Evolutionary conservation across 306 rosid species (phyloP).

Genomic region (Lathyrus tuberosus): DNA sequence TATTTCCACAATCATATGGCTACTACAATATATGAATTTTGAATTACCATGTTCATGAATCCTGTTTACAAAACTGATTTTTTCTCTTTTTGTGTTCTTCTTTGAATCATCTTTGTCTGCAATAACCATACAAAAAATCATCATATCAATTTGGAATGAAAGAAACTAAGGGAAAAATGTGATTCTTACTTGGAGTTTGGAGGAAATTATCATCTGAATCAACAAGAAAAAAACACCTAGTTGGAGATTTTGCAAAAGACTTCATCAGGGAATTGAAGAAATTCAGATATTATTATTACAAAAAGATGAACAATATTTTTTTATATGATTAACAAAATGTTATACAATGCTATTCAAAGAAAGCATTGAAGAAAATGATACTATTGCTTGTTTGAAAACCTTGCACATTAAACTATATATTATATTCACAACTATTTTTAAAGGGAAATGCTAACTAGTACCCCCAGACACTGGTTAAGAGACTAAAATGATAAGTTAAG

Average conservation of each 20-base stretch:
- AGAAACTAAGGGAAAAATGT: constrained; percentile 27
- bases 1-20: too few relatives aligned
- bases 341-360: not conserved
- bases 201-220: constrained; percentile 38
- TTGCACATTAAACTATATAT: not conserved
- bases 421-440: not conserved
- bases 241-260: constrained; percentile 30
- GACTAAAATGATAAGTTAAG: too few relatives aligned
- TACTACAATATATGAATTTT: not conserved
- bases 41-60: constrained; percentile 70
- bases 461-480: too few relatives aligned
- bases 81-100: constrained; percentile 41
- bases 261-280: constrained; percentile 44
- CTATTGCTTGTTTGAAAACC: not conserved
- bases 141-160: not conserved
- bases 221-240: constrained; percentile 36
- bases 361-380: constrained; percentile 1
- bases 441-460: too few relatives aligned
- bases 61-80: constrained; percentile 51
- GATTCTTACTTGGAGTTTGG: constrained; percentile 47
- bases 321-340: not conserved
- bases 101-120: constrained; percentile 43
- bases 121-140: not conserved
- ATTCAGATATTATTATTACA: constrained; percentile 27
- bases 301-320: not conserved